Base-by-base conservation (phyloP, 371 early-diverging fungal genomes). In the Saksenaea vasiformis region DNA sequence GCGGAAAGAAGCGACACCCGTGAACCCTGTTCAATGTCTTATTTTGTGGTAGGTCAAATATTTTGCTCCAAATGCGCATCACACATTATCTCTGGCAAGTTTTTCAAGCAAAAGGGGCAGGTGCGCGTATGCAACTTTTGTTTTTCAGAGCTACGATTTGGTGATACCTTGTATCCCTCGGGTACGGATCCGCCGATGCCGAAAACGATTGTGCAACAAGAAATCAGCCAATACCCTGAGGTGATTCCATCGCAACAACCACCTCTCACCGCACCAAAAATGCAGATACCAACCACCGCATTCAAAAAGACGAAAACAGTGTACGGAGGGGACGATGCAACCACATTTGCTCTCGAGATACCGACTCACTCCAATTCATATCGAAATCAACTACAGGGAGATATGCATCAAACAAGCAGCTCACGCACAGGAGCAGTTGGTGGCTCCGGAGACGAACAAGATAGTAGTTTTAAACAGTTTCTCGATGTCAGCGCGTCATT, bases 71-170 rank as follows among this genome's bases (percentile, higher is more conserved):
- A 85, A 66, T 93, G 94, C 72, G 91, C 94, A 5, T 89, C 89
- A 0, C 82, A 89, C 43, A 85, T 85, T n/a, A 86, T 93, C 24
- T 73, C 91, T 1, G 93, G 93, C 10, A 86, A 84, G 43, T 71
- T 82, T 19, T 90, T 88, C 59, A 88, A 89, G 17, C 87, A 89
- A 60, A 82, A 86, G 11, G 92, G 91, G 5, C 81, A 87, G 19
- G 85, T 92, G 9, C 84, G 95, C 13, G 90, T 93, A 0, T 94
- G 95, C 72, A 83, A 91, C 58, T 92, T 89, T 68, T 94, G 95
- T 70, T 79, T 69, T 79, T 38, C 71, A n/a, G 76, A 80, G 13
- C 73, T 77, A n/a, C 62, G 69, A 19, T 31, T 61, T 38, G 65
- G 55, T 54, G 24, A 38, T 10, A 53, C 57, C 22, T 37, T 55